These are phyloP conservation scores for Trichosphaerium sp. DNA, from an alignment of 78 protist species.

Conservation along the genomic window DNA sequence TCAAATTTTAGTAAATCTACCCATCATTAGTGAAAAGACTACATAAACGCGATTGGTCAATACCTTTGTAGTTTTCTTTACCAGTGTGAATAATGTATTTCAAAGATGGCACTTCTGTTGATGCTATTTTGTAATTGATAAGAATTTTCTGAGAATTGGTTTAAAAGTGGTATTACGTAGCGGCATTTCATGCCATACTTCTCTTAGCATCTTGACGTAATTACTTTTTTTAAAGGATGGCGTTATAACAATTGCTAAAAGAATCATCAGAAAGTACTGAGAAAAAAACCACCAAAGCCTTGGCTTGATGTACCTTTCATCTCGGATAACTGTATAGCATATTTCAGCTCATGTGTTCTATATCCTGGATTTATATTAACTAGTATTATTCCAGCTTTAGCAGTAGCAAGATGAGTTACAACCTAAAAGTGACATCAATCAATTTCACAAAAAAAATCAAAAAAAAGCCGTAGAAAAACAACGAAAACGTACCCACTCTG, in stretches of 20 bases:
- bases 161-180: background rate
- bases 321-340: slow-evolving; percentile 16
- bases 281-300: too few species aligned
- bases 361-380: slow-evolving; percentile 64
- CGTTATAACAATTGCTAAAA: slow-evolving; percentile 26
- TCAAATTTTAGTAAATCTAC: background rate
- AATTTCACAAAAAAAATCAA: background rate
- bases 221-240: slow-evolving; percentile 13
- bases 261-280: too few species aligned
- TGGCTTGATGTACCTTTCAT: too few species aligned
- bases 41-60: too few species aligned
- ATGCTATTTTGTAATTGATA: background rate
- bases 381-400: slow-evolving; percentile 48
- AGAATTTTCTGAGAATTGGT: background rate
- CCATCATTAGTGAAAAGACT: too few species aligned
- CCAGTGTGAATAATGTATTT: background rate
- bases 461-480: background rate
- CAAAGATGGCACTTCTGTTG: background rate
- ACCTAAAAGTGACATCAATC: background rate
- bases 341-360: slow-evolving; percentile 25
- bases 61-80: background rate
- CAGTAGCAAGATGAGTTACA: slow-evolving; percentile 36
- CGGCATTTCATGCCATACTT: slow-evolving; percentile 8
- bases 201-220: slow-evolving; percentile 9
- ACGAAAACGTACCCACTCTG: slow-evolving; percentile 46